Evolutionary conservation across 2,329 filamentous ascomycete genomes (phyloP).

Genomic region (Venturia effusa): DNA sequence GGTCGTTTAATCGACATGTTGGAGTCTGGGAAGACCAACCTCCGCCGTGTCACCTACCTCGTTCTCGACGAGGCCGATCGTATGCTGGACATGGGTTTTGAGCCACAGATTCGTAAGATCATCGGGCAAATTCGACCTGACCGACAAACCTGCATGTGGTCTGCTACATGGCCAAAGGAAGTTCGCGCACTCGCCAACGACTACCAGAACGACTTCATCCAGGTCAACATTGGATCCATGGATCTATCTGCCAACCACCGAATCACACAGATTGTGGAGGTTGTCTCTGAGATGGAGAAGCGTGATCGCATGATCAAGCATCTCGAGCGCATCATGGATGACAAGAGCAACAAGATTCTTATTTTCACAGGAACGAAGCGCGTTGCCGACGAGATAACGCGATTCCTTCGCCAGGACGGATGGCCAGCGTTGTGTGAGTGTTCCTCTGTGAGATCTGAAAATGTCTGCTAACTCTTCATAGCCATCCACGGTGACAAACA

Average conservation of each 20-base stretch:
- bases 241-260: constrained; percentile 94
- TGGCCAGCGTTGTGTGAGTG: constrained; percentile 90
- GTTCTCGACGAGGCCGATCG: constrained; percentile 98
- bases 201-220: constrained; percentile 91
- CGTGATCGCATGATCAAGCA: constrained; percentile 96
- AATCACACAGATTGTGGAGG: constrained; percentile 95
- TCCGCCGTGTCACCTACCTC: constrained; percentile 93
- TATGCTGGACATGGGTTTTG: constrained; percentile 99
- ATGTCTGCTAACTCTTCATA: constrained; percentile 39
- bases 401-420: constrained; percentile 92
- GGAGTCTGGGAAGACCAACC: constrained; percentile 94
- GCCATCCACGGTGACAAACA: constrained; percentile 99
- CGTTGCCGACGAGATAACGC: constrained; percentile 94
- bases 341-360: constrained; percentile 87
- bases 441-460: constrained; percentile 15
- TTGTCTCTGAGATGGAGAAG: constrained; percentile 94
- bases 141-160: constrained; percentile 99
- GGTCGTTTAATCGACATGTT: constrained; percentile 98
- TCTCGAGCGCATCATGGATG: constrained; percentile 94
- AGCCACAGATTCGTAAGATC: constrained; percentile 98
- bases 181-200: constrained; percentile 84
- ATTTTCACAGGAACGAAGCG: constrained; percentile 84
- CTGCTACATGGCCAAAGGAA: constrained; percentile 98
- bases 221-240: constrained; percentile 96
- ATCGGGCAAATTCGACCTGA: constrained; percentile 95